phyloP scores from a whole-genome alignment of 1,139 yeast species.

The Scheffersomyces titani region DNA sequence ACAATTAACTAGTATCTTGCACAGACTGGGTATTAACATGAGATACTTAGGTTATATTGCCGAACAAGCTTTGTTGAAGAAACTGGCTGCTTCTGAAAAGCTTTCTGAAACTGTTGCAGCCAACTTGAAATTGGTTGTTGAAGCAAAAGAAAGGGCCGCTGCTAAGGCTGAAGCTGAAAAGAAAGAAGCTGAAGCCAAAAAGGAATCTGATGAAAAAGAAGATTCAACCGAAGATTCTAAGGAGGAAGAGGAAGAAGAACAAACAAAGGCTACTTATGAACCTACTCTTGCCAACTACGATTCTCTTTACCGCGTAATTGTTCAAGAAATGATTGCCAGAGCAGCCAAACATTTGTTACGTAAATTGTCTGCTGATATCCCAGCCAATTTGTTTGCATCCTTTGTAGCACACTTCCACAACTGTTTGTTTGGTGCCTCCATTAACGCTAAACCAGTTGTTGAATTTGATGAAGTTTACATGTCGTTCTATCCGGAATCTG shows the following conservation, averaged over 20 bases:
- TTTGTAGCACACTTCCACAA: constrained; percentile 75
- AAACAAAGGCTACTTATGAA: constrained; percentile 42
- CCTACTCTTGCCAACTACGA: constrained; percentile 45
- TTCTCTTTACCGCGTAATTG: constrained; percentile 50
- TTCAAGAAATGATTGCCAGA: constrained; percentile 78
- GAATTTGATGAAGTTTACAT: constrained; percentile 44
- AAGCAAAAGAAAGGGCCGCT: constrained; percentile 17
- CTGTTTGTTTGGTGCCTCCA: constrained; percentile 57
- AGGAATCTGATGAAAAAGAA: constrained; percentile 22
- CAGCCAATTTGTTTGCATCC: constrained; percentile 56
- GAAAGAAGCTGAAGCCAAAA: constrained; percentile 22
- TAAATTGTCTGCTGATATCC: constrained; percentile 43
- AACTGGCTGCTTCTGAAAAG: constrained; percentile 23
- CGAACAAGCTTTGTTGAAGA: constrained; percentile 24
- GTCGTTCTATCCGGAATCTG: constrained; percentile 43
- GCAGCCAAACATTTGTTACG: constrained; percentile 76
- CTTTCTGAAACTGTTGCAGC: constrained; percentile 20
- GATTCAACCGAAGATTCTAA: constrained; percentile 28
- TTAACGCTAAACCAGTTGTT: constrained; percentile 45
- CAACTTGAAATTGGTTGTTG: constrained; percentile 25
- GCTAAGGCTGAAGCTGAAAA: constrained; percentile 20
- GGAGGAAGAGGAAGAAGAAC: constrained; percentile 27
- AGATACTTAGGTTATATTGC: constrained; percentile 80
- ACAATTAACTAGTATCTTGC: constrained; percentile 69
- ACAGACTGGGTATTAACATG: constrained; percentile 81